Base-by-base conservation (phyloP, 805 yeast species). In the Clavispora santaluciae region DNA sequence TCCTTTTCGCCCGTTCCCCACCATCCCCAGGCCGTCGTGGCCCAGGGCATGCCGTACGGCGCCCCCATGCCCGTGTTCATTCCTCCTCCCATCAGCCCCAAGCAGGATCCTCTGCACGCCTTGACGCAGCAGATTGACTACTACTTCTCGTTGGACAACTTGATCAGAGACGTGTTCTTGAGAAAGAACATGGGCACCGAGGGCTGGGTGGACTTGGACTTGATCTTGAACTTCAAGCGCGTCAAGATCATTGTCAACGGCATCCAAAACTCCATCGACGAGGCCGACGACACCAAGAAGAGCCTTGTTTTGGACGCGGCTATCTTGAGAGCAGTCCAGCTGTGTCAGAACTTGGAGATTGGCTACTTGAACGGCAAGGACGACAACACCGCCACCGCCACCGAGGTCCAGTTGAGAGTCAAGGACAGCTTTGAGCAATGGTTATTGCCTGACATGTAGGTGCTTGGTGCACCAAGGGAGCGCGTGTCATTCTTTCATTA, bases 121-220 rank as follows among this genome's bases (percentile, higher is more conserved):
- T 69, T 69, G 51, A 60, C 54, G 48, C 61, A 66, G 44, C 98
- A 90, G 70, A 70, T 91, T 39, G 93, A 87, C 59, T 93, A 93
- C 70, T 93, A 93, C 64, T 86, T 93, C 67, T 83, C 95, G 22
- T 72, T 81, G 38, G 95, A 88, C 54, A 93, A 93, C 64, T 73
- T 93, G 64, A 71, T 83, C 53, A 86, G 88, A 65, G 99, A 93
- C 66, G 68, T 82, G 38, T 91, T 67, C 59, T 72, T 93, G 64
- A 79, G 96, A 63, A 76, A 79, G 49, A 86, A 85, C 55, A 86
- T 91, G 95, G 54, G 51, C 22, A 54, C 74, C 35, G 72, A 78
- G 44, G 96, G 96, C 20, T 81, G 82, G 72, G 73, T 89, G 40
- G 78, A 81, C 24, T 62, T 88, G 43, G 56, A 61, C 5, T 72